Percentiles rank a stretch among this genome's conserved stretches.
These are phyloP conservation scores for Tremellales sp. DNA, from an alignment of 1,284 basidiomycete species.

Conservation along the genomic window DNA sequence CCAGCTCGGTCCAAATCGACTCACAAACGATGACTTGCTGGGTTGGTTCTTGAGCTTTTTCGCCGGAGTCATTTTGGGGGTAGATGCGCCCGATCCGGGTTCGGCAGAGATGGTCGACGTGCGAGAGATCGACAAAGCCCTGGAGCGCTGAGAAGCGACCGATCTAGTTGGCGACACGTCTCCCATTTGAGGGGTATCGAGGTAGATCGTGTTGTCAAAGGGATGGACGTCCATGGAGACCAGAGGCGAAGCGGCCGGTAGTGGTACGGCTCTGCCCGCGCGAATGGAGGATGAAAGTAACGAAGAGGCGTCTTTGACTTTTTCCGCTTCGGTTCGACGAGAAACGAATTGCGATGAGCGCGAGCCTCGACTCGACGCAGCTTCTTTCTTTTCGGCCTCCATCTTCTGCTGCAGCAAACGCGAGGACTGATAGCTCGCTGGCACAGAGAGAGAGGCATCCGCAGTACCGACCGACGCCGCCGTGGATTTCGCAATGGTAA, in stretches of 20 bases:
- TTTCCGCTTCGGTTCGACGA: too few relatives aligned
- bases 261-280: too few relatives aligned
- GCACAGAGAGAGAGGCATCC: constrained; percentile 4
- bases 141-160: not conserved
- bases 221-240: too few relatives aligned
- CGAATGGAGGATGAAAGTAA: not conserved
- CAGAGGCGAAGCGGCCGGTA: not conserved
- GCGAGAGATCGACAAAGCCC: constrained; percentile 6
- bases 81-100: constrained; percentile 33
- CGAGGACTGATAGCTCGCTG: constrained; percentile 40
- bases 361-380: not conserved
- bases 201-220: too few relatives aligned
- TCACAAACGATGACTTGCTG: constrained; percentile 40
- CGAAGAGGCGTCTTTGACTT: too few relatives aligned
- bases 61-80: constrained; percentile 32
- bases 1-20: constrained; percentile 39
- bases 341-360: too few relatives aligned
- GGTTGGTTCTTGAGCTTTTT: constrained; percentile 35
- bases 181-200: too few relatives aligned
- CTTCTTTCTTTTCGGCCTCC: constrained; percentile 16
- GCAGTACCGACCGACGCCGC: constrained; percentile 6
- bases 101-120: not conserved
- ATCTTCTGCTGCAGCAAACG: constrained; percentile 26
- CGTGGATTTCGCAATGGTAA: constrained; percentile 6
- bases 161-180: constrained; percentile 3